Evolutionary conservation across 805 yeast species (phyloP), one percentile per base, ranked within the genome.

Genomic region (Wickerhamomyces bovis): DNA sequence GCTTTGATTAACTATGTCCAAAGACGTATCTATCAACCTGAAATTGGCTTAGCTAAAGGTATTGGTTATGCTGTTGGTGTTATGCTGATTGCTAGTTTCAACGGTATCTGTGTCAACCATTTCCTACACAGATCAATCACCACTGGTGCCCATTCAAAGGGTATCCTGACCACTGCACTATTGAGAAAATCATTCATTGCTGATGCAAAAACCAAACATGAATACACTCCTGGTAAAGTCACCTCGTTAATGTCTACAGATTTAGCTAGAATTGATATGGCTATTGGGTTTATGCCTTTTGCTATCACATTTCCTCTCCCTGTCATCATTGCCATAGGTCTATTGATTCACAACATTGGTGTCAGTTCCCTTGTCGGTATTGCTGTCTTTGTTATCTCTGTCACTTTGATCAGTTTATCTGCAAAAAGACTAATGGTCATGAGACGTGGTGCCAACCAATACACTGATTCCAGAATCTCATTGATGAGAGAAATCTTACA

Each of bases 211-310:
- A 72, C 89, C 2, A 73, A 75, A 45, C 74, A 75, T 53, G 65
- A 69, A 41, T 85, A 62, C 58, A 73, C 89, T 0, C 66, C 78
- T 16, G 81, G 89, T 25, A 76, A 73, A 45, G 72, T 87, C 49
- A 85, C 95, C 13, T 80, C 89, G 6, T 60, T 86, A 62, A 72
- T 88, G 72, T 83, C 90, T 33, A 81, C 90, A 4, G 95, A 87
- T 62, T 70, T 86, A 38, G 76, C 87, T 16, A 76, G 92, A 55
- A 74, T 87, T 44, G 94, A 85, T 61, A 69, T 82, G 52, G 87
- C 88, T 18, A 63, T 78, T 42, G 78, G 77, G 5, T 81, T 80
- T 57, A 78, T 78, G 54, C 80, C 83, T 3, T 74, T 79, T 55
- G 63, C 78, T 11, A 52, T 79, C 48, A 67, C 77, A 16, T 70